phyloP scores from a whole-genome alignment of 169 alveolate species.

The Theileria annulata region DNA sequence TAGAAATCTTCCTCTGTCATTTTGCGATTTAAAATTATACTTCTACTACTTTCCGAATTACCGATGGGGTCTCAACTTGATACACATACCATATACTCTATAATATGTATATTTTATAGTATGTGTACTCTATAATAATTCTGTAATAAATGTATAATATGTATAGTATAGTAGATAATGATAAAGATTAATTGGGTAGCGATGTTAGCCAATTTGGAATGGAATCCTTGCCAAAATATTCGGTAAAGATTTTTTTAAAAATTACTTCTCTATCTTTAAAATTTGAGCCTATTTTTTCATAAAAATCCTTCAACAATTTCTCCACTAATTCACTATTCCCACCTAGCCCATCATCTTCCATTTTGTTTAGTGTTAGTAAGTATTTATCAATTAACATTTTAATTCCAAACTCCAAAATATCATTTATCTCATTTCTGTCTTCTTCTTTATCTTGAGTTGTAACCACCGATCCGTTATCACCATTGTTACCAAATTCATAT shows the following conservation, averaged over 20 bases:
- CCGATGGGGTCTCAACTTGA: slow-evolving; percentile 29
- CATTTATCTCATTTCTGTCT: neutral
- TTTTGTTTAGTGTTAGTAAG: neutral
- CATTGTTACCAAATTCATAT: neutral
- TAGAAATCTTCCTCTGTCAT: slow-evolving; percentile 58
- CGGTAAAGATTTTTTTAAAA: neutral
- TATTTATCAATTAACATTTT: slow-evolving; percentile 19
- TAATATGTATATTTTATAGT: too few species aligned
- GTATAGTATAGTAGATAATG: neutral
- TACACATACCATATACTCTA: slow-evolving; percentile 2
- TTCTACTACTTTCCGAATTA: neutral
- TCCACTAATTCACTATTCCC: neutral
- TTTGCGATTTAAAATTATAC: slow-evolving; percentile 6
- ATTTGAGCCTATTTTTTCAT: neutral
- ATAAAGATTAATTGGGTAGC: neutral
- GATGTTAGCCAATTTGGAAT: slow-evolving; percentile 23
- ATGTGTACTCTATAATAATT: neutral
- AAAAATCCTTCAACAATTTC: neutral
- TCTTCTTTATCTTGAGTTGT: neutral
- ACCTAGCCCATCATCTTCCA: neutral
- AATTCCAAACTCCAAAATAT: neutral
- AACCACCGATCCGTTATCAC: neutral
- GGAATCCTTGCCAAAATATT: slow-evolving; percentile 19
- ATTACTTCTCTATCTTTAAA: neutral
- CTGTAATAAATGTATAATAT: too few species aligned